Percentiles rank a stretch among this genome's conserved stretches.
These are phyloP conservation scores for Hordeum marinum DNA, from an alignment of 176 grass and related monocot species.

Conservation along the genomic window DNA sequence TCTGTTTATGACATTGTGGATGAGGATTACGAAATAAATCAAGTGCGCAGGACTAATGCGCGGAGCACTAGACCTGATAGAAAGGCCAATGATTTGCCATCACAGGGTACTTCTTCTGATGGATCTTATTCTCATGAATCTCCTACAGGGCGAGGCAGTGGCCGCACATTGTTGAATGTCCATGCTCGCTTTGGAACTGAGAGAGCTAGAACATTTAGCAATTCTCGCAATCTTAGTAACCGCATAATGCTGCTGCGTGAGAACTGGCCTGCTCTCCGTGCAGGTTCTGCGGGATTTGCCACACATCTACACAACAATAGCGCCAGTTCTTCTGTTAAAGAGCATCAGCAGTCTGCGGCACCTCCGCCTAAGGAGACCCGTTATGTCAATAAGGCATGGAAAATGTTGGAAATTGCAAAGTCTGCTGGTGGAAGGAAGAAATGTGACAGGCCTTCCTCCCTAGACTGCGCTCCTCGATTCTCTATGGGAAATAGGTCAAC, in stretches of 20 bases:
- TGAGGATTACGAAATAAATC: slow-evolving; percentile 21
- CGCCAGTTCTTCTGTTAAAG: background rate
- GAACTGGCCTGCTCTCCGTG: slow-evolving; percentile 55
- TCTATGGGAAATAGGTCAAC: slow-evolving; percentile 44
- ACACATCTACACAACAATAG: slow-evolving; percentile 20
- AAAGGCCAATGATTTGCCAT: background rate
- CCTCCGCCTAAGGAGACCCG: background rate
- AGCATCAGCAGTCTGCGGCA: background rate
- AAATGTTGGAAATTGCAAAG: slow-evolving; percentile 70
- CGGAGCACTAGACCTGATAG: slow-evolving; percentile 1
- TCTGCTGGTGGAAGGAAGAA: slow-evolving; percentile 23
- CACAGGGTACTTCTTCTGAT: slow-evolving; percentile 8
- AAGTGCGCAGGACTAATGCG: background rate
- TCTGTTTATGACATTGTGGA: slow-evolving; percentile 69
- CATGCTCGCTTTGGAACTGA: background rate
- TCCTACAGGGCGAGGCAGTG: background rate
- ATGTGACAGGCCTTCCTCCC: slow-evolving; percentile 24
- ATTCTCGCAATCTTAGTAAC: slow-evolving; percentile 42
- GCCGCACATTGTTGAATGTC: background rate
- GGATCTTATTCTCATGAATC: slow-evolving; percentile 6
- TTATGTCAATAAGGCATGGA: slow-evolving; percentile 68
- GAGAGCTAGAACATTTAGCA: slow-evolving; percentile 47
- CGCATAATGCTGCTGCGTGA: slow-evolving; percentile 41
- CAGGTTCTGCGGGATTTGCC: slow-evolving; percentile 49
- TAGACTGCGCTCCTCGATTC: slow-evolving; percentile 10